Evolutionary conservation across 208 protist genomes (phyloP).

Genomic region (Herpetomonas tarakana): DNA sequence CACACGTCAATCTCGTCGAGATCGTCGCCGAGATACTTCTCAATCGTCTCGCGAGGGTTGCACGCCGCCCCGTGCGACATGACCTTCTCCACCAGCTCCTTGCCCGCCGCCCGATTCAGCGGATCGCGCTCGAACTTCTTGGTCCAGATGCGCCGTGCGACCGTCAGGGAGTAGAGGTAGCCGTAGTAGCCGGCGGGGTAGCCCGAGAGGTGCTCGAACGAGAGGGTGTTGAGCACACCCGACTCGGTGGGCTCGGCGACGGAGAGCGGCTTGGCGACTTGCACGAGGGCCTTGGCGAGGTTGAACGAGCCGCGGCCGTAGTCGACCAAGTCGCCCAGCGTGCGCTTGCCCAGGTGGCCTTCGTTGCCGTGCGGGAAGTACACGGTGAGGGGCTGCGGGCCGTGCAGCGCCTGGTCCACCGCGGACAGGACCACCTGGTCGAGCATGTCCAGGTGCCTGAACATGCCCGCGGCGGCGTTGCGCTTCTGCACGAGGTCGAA

Average conservation of each 20-base stretch:
- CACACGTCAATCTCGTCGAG: constrained; percentile 86
- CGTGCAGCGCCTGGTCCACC: constrained; percentile 87
- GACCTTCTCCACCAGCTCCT: constrained; percentile 81
- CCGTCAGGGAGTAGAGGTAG: constrained; percentile 90
- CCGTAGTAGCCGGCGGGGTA: constrained; percentile 93
- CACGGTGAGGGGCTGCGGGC: constrained; percentile 82
- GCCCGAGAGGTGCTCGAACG: constrained; percentile 87
- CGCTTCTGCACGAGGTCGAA: constrained; percentile 85
- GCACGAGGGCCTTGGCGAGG: constrained; percentile 74
- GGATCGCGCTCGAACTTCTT: constrained; percentile 88
- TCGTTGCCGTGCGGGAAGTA: constrained; percentile 80
- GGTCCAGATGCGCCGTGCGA: constrained; percentile 87
- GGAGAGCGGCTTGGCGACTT: constrained; percentile 76
- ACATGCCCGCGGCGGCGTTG: constrained; percentile 83
- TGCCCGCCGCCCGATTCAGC: constrained; percentile 79
- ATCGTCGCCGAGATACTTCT: constrained; percentile 80
- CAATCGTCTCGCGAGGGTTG: constrained; percentile 71
- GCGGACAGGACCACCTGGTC: constrained; percentile 87
- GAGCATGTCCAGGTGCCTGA: constrained; percentile 84
- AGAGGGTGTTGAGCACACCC: constrained; percentile 71
- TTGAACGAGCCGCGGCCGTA: constrained; percentile 77
- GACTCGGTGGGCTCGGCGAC: constrained; percentile 67
- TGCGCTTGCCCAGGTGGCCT: constrained; percentile 75
- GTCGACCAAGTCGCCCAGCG: constrained; percentile 68
- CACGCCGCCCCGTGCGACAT: constrained; percentile 86